Evolutionary conservation across 2,329 filamentous ascomycete species (phyloP).

Genomic region (Aspergillus niger): DNA sequence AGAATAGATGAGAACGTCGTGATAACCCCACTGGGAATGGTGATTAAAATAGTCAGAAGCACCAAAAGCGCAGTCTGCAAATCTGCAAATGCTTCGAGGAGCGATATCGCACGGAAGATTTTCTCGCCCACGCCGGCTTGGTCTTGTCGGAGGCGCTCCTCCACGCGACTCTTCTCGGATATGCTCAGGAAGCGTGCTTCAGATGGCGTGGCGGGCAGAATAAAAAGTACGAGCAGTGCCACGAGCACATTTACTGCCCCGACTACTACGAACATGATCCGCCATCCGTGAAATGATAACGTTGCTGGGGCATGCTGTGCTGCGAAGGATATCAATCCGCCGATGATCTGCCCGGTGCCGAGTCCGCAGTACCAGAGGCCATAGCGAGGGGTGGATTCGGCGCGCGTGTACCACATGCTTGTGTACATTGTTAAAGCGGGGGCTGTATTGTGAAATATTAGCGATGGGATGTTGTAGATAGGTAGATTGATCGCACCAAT

Average conservation of each 20-base stretch:
- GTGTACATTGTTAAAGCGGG: conserved; percentile 32
- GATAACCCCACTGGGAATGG: conserved; percentile 49
- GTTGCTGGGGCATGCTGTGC: conserved; percentile 28
- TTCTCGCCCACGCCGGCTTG: conserved; percentile 24
- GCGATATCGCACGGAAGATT: conserved; percentile 25
- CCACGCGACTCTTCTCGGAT: conserved; percentile 21
- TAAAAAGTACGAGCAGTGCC: conserved; percentile 22
- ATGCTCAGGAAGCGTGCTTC: conserved; percentile 28
- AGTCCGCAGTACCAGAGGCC: conserved; percentile 35
- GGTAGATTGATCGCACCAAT: conserved; percentile 21
- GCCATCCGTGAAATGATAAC: conserved; percentile 27
- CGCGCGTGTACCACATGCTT: conserved; percentile 32
- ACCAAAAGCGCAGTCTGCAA: conserved; percentile 26
- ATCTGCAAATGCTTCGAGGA: conserved; percentile 24
- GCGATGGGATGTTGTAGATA: neutral
- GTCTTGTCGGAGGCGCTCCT: conserved; percentile 22
- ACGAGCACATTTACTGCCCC: conserved; percentile 28
- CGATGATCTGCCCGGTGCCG: conserved; percentile 32
- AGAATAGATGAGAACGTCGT: conserved; percentile 50
- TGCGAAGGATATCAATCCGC: conserved; percentile 32
- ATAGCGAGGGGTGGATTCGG: conserved; percentile 30
- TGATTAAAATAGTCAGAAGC: conserved; percentile 36
- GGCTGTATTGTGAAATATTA: conserved; percentile 10
- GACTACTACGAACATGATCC: conserved; percentile 34
- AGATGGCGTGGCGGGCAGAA: conserved; percentile 24